Percentiles rank a stretch among this genome's conserved stretches.
These are phyloP conservation scores for Neodidymelliopsis sp. DNA, from an alignment of 2,329 filamentous ascomycete genomes.

Conservation along the genomic window DNA sequence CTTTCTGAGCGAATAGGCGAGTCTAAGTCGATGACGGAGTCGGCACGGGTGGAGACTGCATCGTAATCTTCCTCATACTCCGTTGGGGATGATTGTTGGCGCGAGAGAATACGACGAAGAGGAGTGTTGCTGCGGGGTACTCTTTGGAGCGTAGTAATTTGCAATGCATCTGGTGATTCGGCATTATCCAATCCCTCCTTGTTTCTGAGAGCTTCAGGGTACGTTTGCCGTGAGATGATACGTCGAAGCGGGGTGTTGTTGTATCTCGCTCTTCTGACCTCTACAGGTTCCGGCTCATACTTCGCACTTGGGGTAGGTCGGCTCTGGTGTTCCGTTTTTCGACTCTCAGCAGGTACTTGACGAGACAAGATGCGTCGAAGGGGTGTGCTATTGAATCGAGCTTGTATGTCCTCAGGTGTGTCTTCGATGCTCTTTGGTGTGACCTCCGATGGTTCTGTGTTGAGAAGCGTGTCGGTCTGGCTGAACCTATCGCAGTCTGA, in stretches of 20 bases:
- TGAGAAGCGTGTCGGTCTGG: slow-evolving; percentile 6
- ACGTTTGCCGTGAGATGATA: slow-evolving; percentile 1
- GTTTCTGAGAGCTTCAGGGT: neutral
- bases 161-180: neutral
- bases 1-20: neutral
- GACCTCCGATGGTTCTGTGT: neutral
- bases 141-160: neutral
- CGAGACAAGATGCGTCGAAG: slow-evolving; percentile 7
- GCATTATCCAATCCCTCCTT: too few species aligned
- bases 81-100: neutral
- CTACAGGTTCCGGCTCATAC: neutral
- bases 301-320: too few species aligned
- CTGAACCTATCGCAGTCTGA: neutral
- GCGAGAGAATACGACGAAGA: slow-evolving; percentile 8
- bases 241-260: slow-evolving; percentile 14
- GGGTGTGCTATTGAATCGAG: slow-evolving; percentile 5
- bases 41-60: neutral
- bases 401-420: neutral
- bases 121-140: slow-evolving; percentile 11
- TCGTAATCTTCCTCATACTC: neutral
- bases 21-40: slow-evolving; percentile 4
- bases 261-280: neutral
- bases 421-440: neutral
- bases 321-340: rapidly evolving
- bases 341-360: neutral